Base-by-base conservation (phyloP, 2,329 filamentous ascomycete genomes). In the Aspergillus pseudoterreus region DNA sequence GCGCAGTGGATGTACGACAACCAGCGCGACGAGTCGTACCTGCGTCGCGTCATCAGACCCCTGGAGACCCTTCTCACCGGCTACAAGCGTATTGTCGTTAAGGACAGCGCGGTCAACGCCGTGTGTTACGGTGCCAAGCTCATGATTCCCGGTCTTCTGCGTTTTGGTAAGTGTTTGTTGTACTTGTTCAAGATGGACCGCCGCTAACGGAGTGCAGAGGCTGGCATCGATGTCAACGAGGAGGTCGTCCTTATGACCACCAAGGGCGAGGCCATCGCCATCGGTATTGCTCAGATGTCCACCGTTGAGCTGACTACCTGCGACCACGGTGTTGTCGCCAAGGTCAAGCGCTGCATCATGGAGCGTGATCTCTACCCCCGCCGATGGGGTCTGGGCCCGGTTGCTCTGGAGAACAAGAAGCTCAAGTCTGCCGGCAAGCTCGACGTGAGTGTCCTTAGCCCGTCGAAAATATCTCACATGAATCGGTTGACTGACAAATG, bases 311-410 rank as follows among this genome's bases (percentile, higher is more conserved):
- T 99, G 75, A 90, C 90, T 27, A 92, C 91, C 32, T 97, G 94
- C 75, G 92, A 97, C 70, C 94, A 99, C 75, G 94, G 94, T 64
- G 91, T 96, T 53, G 92, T 97, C 53, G 94, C 94, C 64, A 97
- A 96, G 82, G 90, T 99, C 71, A 99, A 99, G 86, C 87, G 94
- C 66, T 96, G 92, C 75, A 99, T 99, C 75, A 99, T 99, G 94
- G 94, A 99, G 82, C 89, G 94, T 65, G 94, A 97, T 71, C 82
- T 97, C 53, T 99, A 99, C 82, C 94, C 94, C 58, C 84, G 91
- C 72, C 82, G 92, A 80, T 99, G 94, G 94, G 94, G 94, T 61
- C 84, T 97, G 69, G 94, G 94, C 56, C 92, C 94, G 48, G 86
- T 92, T 54, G 94, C 94, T 45, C 77, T 87, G 45, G 91, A 97